Evolutionary conservation across 345 rosid species (phyloP).

Genomic region (Populus alba): DNA sequence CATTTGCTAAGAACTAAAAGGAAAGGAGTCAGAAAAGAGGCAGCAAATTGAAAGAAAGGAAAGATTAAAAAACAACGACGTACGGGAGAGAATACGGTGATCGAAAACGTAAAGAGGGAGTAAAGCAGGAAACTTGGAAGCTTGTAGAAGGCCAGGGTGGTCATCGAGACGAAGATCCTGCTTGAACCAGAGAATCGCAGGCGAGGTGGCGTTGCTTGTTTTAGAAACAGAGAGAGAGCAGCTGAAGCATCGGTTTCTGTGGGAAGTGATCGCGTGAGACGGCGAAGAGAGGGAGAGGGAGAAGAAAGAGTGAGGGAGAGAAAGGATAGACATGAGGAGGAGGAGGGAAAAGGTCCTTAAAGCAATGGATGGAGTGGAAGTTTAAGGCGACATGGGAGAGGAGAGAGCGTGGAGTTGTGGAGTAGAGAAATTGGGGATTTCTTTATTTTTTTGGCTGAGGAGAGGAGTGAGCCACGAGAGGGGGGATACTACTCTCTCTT

Average conservation of each 20-base stretch:
- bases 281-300: slow-evolving; percentile 31
- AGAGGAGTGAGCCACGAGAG: no score
- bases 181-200: slow-evolving; percentile 83
- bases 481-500: no score
- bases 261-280: slow-evolving; percentile 10
- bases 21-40: not conserved
- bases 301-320: slow-evolving; percentile 33
- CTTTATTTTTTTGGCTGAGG: not conserved
- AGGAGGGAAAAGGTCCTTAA: slow-evolving; percentile 29
- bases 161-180: slow-evolving; percentile 88
- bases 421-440: slow-evolving; percentile 22
- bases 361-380: not conserved
- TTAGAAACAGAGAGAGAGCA: slow-evolving; percentile 25
- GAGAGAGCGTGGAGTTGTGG: slow-evolving; percentile 35
- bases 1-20: not conserved
- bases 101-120: slow-evolving; percentile 86
- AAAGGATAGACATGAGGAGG: not conserved
- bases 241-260: slow-evolving; percentile 2
- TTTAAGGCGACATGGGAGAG: not conserved
- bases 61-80: slow-evolving; percentile 14
- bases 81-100: slow-evolving; percentile 64
- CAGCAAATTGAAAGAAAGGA: not conserved
- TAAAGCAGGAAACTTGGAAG: slow-evolving; percentile 36
- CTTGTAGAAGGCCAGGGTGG: slow-evolving; percentile 69
- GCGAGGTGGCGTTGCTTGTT: slow-evolving; percentile 21